Evolutionary conservation across 768 basidiomycete species (phyloP).

Genomic region (Cystoderma amianthinum): DNA sequence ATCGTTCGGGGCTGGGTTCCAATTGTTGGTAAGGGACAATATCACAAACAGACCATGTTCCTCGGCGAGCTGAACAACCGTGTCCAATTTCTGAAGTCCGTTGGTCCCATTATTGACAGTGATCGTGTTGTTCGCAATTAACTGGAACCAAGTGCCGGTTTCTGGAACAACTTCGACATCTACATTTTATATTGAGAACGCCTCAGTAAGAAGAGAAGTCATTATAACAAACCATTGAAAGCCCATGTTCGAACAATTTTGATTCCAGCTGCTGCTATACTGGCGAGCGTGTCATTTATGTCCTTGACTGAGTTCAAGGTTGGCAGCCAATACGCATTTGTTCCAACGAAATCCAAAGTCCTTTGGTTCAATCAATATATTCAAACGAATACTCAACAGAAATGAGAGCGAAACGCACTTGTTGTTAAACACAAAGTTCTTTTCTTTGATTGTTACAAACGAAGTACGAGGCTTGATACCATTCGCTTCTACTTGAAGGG

Average conservation of each 20-base stretch:
- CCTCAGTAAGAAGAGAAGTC: no score
- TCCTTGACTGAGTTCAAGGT: conserved; percentile 23
- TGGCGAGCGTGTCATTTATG: conserved; percentile 28
- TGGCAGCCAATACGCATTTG: conserved; percentile 31
- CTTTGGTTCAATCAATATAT: no score
- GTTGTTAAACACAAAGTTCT: no score
- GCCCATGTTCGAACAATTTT: conserved; percentile 38
- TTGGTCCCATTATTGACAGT: conserved; percentile 37
- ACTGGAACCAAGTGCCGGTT: conserved; percentile 35
- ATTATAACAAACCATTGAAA: conserved; percentile 35
- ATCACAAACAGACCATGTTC: conserved; percentile 31
- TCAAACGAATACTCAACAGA: no score
- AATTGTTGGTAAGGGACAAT: conserved; percentile 42
- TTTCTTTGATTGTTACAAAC: no score
- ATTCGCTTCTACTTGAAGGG: no score
- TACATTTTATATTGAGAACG: no score
- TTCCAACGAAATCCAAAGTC: background rate
- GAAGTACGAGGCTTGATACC: no score
- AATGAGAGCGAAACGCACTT: no score
- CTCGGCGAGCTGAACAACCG: conserved; percentile 32
- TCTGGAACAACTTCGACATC: conserved; percentile 29
- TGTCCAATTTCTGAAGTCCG: conserved; percentile 40
- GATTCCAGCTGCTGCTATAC: conserved; percentile 29
- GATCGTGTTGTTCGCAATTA: conserved; percentile 26
- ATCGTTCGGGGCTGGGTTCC: conserved; percentile 26